These are phyloP conservation scores for Incumbomyces lentus DNA, from an alignment of 2,329 filamentous ascomycete species.

Conservation along the genomic window DNA sequence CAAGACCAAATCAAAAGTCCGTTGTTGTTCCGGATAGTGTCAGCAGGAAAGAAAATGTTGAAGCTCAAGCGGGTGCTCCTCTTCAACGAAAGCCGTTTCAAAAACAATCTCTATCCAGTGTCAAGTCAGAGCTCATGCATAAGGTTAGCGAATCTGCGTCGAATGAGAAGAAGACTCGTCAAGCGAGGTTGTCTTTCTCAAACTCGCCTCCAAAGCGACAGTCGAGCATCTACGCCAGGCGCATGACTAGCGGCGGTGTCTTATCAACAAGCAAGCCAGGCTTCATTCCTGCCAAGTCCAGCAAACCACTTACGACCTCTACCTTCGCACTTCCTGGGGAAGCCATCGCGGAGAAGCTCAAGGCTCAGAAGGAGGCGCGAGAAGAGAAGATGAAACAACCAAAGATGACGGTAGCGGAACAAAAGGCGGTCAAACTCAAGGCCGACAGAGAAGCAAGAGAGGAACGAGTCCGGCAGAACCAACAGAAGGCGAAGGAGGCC, in stretches of 20 bases:
- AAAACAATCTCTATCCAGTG: not conserved
- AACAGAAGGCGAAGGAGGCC: constrained; percentile 25
- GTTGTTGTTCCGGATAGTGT: not conserved
- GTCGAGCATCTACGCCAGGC: constrained; percentile 29
- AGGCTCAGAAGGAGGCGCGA: constrained; percentile 34
- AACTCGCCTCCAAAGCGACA: constrained; percentile 18
- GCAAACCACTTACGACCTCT: constrained; percentile 39
- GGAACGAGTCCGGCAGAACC: constrained; percentile 27
- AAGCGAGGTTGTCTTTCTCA: constrained; percentile 13
- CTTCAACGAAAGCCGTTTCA: not conserved
- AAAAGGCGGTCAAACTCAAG: constrained; percentile 5
- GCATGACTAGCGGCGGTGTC: constrained; percentile 26
- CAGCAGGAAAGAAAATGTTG: not conserved
- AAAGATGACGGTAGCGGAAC: constrained; percentile 1
- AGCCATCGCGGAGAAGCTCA: constrained; percentile 43
- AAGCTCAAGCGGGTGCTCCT: not conserved
- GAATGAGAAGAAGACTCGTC: constrained; percentile 12
- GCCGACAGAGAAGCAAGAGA: constrained; percentile 35
- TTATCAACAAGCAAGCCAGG: constrained; percentile 36
- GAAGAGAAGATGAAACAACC: constrained; percentile 7
- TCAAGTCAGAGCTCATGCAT: constrained; percentile 9
- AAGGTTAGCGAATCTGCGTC: not conserved
- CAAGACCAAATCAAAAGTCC: not conserved
- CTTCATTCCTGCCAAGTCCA: constrained; percentile 42
- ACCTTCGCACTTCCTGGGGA: constrained; percentile 45